These are phyloP conservation scores for Heliosperma pusillum DNA, from an alignment of 148 eudicot species.

Conservation along the genomic window DNA sequence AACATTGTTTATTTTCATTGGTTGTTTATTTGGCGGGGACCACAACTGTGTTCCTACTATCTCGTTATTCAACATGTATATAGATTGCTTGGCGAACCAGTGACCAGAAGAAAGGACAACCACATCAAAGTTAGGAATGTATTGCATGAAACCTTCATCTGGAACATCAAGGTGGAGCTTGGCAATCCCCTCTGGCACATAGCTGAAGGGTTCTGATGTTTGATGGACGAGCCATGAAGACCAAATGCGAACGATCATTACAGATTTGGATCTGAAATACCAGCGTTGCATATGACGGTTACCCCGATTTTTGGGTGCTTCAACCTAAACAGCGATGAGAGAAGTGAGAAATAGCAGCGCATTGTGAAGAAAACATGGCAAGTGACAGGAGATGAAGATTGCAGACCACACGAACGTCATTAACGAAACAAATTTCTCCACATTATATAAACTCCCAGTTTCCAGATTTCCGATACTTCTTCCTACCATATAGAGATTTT, in stretches of 20 bases:
- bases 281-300: conserved; percentile 85
- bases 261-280: conserved; percentile 64
- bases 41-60: conserved; percentile 82
- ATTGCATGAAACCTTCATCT: conserved; percentile 58
- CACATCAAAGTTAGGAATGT: conserved; percentile 49
- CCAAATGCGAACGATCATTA: conserved; percentile 82
- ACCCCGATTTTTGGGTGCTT: conserved; percentile 83
- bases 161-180: conserved; percentile 80
- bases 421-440: not conserved
- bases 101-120: conserved; percentile 84
- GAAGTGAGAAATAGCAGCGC: not conserved
- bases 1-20: conserved; percentile 51
- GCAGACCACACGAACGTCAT: not conserved
- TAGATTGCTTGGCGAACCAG: conserved; percentile 85
- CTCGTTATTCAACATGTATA: conserved; percentile 34
- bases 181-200: conserved; percentile 50
- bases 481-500: not conserved
- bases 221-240: conserved; percentile 92
- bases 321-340: conserved; percentile 40
- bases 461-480: not conserved
- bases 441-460: not conserved
- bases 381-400: not conserved
- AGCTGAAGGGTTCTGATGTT: conserved; percentile 50
- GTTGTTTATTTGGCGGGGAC: conserved; percentile 50
- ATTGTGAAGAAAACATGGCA: not conserved